phyloP scores from a whole-genome alignment of 1,139 yeast genomes.

The Candida albicans region DNA sequence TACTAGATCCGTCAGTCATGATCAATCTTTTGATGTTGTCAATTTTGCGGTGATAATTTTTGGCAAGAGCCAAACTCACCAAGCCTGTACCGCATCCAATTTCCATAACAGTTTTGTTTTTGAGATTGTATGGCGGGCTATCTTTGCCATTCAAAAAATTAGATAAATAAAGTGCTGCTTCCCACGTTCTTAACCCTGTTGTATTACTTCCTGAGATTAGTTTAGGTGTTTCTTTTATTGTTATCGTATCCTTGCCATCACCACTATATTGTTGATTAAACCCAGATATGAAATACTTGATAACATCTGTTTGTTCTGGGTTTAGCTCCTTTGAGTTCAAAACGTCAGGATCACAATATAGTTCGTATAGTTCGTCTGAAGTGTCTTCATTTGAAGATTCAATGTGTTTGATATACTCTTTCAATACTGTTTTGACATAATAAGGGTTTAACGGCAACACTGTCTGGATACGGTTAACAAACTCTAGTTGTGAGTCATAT shows the following conservation, averaged over 20 bases:
- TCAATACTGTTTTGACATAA: constrained; percentile 50
- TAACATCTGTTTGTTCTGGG: constrained; percentile 48
- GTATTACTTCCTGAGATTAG: constrained; percentile 73
- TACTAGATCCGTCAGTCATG: constrained; percentile 77
- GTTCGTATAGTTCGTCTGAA: constrained; percentile 52
- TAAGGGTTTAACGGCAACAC: constrained; percentile 41
- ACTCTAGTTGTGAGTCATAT: constrained; percentile 11
- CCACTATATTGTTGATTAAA: constrained; percentile 12
- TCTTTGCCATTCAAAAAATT: constrained; percentile 36
- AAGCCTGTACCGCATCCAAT: constrained; percentile 92
- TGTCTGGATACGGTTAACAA: constrained; percentile 13
- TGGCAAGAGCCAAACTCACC: constrained; percentile 60
- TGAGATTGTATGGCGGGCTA: constrained; percentile 11
- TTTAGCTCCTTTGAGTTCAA: constrained; percentile 38
- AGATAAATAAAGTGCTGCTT: constrained; percentile 75
- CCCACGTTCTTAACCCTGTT: constrained; percentile 94
- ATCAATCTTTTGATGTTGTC: constrained; percentile 30
- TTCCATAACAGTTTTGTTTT: constrained; percentile 50
- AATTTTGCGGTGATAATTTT: constrained; percentile 21
- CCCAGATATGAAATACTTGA: constrained; percentile 45
- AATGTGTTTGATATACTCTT: constrained; percentile 36
- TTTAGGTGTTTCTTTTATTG: constrained; percentile 60
- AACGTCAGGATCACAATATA: constrained; percentile 39
- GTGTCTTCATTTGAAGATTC: constrained; percentile 32
- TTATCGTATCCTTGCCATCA: constrained; percentile 26